Base-by-base conservation (phyloP, 1,284 basidiomycete genomes). In the Wallemia mellicola region DNA sequence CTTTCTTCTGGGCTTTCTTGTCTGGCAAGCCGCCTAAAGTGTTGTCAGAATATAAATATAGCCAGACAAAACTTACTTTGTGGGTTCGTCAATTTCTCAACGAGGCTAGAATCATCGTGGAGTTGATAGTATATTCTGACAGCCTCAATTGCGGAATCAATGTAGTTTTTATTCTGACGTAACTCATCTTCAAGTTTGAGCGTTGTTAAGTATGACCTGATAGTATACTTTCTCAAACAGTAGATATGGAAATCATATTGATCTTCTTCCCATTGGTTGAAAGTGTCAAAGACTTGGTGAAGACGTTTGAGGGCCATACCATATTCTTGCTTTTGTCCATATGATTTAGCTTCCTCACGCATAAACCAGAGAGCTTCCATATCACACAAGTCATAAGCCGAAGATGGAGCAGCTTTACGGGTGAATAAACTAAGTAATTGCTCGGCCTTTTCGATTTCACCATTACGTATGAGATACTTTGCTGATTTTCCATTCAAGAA, bases 211-310 rank as follows among this genome's bases (percentile, higher is more conserved):
- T 98, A 98, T 15, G 84, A 77, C 58, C 81, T 81, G 33, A 98
- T 72, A 1, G 86, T 94, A 68, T 83, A 86, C 66, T 86, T 87
- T 57, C 94, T 80, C 66, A 95, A 67, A 65, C 86, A 86, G 71
- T 98, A 99, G 5, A 82, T 81, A 69, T 99, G 94, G 75, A 98
- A 99, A 70, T 99, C 94, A 66, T 86, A 92, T 71, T 98, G 91
- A 68, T 98, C 94, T 64, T 96, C 88, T 66, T 91, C 86, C 63
- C 87, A 79, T 60, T 86, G 84, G 60, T 83, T 77, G 70, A 94
- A 95, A 17, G 82, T 74, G 80, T 80, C 83, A 61, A 80, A 77
- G 54, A 94, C 73, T 58, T 81, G 76, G 60, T 79, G 76, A 66
- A 86, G 92, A 65, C 82, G 80, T 73, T 96, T 96, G 66, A 98